Conservation (phyloP, 495 filamentous ascomycete species). For the Aspergillus egyptiacus region DNA sequence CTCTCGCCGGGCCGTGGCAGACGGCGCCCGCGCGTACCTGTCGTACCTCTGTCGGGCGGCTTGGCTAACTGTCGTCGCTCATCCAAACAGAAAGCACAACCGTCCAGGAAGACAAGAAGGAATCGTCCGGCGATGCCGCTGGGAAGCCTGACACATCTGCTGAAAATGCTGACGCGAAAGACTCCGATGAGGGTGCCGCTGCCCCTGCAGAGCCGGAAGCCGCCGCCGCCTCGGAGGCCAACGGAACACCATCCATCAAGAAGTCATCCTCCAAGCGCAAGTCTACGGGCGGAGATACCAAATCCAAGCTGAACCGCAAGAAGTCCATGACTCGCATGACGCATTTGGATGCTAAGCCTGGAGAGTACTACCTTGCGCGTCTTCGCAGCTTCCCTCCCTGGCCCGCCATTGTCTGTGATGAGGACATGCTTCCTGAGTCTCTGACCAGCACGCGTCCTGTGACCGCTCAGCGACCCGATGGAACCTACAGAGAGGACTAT, state of each 20-base stretch:
- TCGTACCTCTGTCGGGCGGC: not conserved
- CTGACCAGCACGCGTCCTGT: constrained; percentile 71
- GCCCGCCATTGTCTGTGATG: constrained; percentile 86
- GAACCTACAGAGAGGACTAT: constrained; percentile 76
- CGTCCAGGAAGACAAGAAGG: constrained; percentile 29
- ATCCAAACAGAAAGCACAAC: constrained; percentile 20
- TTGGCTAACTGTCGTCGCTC: constrained; percentile 21
- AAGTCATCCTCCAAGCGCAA: constrained; percentile 54
- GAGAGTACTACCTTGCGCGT: constrained; percentile 78
- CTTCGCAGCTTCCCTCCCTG: constrained; percentile 87
- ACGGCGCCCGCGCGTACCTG: constrained; percentile 2
- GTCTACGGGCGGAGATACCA: constrained; percentile 59
- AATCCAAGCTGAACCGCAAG: constrained; percentile 76
- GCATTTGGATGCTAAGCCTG: constrained; percentile 73
- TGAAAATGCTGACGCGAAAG: constrained; percentile 32
- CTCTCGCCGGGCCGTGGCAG: not conserved
- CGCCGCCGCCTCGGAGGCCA: constrained; percentile 27
- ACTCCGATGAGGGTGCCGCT: constrained; percentile 22
- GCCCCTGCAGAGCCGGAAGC: constrained; percentile 24
- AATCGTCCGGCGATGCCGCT: constrained; percentile 19
- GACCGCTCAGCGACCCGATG: constrained; percentile 70
- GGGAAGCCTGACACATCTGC: constrained; percentile 24
- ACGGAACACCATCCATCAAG: constrained; percentile 45
- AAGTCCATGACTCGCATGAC: constrained; percentile 64
- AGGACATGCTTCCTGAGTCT: constrained; percentile 75